Evolutionary conservation across 2,329 filamentous ascomycete genomes (phyloP).

Genomic region (Teratosphaeria zuluensis): DNA sequence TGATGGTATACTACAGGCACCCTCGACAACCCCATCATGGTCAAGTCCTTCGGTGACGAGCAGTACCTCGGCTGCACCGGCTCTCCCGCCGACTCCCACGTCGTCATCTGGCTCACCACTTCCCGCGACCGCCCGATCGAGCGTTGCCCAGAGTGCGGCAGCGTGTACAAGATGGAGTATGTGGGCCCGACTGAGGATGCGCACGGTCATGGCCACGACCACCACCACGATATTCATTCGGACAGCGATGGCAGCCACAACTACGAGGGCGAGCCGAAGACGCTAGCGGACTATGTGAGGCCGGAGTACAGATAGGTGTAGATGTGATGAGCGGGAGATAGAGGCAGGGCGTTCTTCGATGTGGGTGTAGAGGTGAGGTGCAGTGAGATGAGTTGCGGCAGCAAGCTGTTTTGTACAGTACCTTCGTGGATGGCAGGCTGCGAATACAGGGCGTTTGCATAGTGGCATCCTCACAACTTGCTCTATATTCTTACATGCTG

Average conservation of each 20-base stretch:
- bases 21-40: constrained; percentile 76
- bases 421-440: not conserved
- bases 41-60: constrained; percentile 89
- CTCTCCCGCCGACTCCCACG: constrained; percentile 82
- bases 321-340: not conserved
- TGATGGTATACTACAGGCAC: constrained; percentile 54
- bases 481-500: not conserved
- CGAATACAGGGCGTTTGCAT: not conserved
- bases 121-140: constrained; percentile 82
- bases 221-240: constrained; percentile 41
- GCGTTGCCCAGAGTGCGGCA: constrained; percentile 94
- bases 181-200: constrained; percentile 70
- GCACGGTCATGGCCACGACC: constrained; percentile 20
- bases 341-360: not conserved
- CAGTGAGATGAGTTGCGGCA: not conserved
- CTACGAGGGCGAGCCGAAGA: constrained; percentile 75
- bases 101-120: constrained; percentile 80
- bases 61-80: constrained; percentile 97
- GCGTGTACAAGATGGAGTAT: constrained; percentile 97
- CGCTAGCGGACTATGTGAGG: constrained; percentile 91
- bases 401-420: not conserved
- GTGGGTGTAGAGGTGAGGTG: not conserved
- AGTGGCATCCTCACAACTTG: not conserved
- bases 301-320: constrained; percentile 72
- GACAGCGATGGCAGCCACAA: constrained; percentile 41